Evolutionary conservation across 805 yeast species (phyloP), one percentile per base, ranked within the genome.

Genomic region (Ogataea henricii): DNA sequence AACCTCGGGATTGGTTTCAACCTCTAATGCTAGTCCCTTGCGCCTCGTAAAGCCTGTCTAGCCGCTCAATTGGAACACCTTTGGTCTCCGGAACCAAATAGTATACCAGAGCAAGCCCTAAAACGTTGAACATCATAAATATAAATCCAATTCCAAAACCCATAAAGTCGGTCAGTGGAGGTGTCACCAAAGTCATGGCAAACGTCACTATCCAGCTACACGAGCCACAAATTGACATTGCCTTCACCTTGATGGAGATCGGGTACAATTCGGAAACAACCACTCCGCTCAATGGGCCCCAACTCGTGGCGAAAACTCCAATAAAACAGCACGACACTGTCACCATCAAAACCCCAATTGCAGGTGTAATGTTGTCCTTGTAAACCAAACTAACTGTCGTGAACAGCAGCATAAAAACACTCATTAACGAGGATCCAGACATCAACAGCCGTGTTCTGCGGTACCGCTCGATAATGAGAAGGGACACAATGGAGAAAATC

Each of bases 231-330:
- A 84, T 77, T 8, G 71, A 59, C 70, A 67, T 64, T 5, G 81
- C 76, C 59, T 76, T 78, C 27, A 81, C 72, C 62, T 81, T 79
- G 53, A 83, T 80, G 57, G 78, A 72, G 48, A 75, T 70, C 29
- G 89, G 89, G 65, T 78, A 85, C 33, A 83, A 63, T 60, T 85
- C 90, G 29, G 85, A 74, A 12, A 85, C 81, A 43, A 85, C 70
- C 20, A 82, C 78, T 64, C 78, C 79, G n/a, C 82, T 74, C 49
- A 86, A 78, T 29, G 90, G 89, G 2, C 90, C 91, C 85, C 89
- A 82, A 12, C 87, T 80, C 18, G 81, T 69, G 2, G 90, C 88
- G 66, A 86, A 85, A 48, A 73, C 73, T 54, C 78, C 73, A 44
- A 85, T 81, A 65, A 79, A 85, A 32, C 77, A 58, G 45, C 67